Evolutionary conservation across 2,329 filamentous ascomycete species (phyloP).

Genomic region (Hypoxylon sp.): DNA sequence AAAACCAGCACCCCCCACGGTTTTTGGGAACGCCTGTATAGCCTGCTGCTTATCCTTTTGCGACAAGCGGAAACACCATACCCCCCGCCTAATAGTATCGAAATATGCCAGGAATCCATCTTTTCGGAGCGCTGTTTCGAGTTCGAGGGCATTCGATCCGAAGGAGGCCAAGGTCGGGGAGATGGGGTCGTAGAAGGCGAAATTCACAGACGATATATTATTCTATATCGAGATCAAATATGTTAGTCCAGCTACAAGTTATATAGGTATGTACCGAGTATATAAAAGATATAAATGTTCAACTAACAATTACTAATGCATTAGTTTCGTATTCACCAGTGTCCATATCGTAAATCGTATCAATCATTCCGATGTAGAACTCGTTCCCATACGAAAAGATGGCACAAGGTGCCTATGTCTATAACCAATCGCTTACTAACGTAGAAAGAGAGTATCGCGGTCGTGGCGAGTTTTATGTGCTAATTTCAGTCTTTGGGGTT

Average conservation of each 20-base stretch:
- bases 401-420: slow-evolving; percentile 3
- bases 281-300: not conserved
- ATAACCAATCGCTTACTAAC: slow-evolving; percentile 11
- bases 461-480: slow-evolving; percentile 23
- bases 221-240: no score
- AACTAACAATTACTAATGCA: slow-evolving; percentile 64
- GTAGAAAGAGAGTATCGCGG: slow-evolving; percentile 14
- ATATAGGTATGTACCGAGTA: no score
- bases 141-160: slow-evolving; percentile 57
- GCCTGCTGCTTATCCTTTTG: slow-evolving; percentile 51
- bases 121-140: slow-evolving; percentile 60
- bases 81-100: slow-evolving; percentile 57
- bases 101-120: slow-evolving; percentile 63
- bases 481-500: slow-evolving; percentile 39
- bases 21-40: slow-evolving; percentile 47
- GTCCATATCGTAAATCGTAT: slow-evolving; percentile 64
- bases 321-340: slow-evolving; percentile 71
- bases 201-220: slow-evolving; percentile 64
- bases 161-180: slow-evolving; percentile 55
- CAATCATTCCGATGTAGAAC: slow-evolving; percentile 34
- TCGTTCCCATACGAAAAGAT: slow-evolving; percentile 37
- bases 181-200: slow-evolving; percentile 63
- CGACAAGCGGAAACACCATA: slow-evolving; percentile 64
- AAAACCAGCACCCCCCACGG: slow-evolving; percentile 55
- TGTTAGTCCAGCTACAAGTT: no score